phyloP scores from a whole-genome alignment of 305 asterid genomes.

The Fraxinus albicans region DNA sequence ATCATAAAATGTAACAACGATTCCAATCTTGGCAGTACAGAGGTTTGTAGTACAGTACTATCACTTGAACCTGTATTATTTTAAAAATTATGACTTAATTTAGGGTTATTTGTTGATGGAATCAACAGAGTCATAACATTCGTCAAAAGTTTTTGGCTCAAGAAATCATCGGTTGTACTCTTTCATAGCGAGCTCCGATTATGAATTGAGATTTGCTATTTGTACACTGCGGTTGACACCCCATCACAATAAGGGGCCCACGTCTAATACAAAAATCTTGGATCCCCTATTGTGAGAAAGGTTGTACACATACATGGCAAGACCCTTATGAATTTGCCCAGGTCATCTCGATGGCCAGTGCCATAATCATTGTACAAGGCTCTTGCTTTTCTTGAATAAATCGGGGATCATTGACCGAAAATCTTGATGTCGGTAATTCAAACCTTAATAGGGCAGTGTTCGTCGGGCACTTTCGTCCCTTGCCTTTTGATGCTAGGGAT shows the following conservation, averaged over 20 bases:
- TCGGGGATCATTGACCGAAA: background rate
- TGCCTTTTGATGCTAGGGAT: background rate
- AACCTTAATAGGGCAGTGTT: background rate
- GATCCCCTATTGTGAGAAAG: too few species aligned
- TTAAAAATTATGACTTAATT: background rate
- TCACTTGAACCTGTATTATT: background rate
- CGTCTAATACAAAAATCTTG: too few species aligned
- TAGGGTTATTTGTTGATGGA: background rate
- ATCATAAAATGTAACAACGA: background rate
- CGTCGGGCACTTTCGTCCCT: background rate
- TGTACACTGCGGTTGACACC: too few species aligned
- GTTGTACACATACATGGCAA: too few species aligned
- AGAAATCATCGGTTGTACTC: background rate
- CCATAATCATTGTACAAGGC: background rate
- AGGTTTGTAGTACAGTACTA: background rate
- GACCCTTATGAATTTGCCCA: background rate
- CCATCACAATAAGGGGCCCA: too few species aligned
- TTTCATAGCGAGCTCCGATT: background rate
- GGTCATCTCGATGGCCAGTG: background rate
- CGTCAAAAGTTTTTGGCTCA: background rate
- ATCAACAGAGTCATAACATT: background rate
- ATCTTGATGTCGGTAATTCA: background rate
- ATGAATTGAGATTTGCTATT: too few species aligned
- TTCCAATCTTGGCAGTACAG: background rate
- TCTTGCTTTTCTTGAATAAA: background rate